phyloP scores from a whole-genome alignment of 257 asterid species.

The Solanum lycopersicoides region DNA sequence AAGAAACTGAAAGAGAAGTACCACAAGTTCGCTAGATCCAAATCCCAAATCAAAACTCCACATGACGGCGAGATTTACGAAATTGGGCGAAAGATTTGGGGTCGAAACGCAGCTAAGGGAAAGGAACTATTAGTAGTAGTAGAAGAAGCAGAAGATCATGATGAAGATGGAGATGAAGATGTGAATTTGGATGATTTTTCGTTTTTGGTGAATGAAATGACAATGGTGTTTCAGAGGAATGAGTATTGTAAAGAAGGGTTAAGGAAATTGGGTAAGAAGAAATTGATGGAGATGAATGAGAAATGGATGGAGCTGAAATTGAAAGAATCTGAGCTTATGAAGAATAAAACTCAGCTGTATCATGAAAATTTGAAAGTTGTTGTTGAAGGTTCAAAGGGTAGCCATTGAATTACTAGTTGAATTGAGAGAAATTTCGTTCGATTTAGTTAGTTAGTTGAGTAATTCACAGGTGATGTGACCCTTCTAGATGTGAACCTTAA shows the following conservation, averaged over 20 bases:
- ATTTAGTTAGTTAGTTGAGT: neutral
- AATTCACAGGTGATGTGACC: neutral
- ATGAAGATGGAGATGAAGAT: neutral
- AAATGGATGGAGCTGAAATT: slow-evolving; percentile 6
- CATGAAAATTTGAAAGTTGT: neutral
- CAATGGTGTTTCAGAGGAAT: neutral
- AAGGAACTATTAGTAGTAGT: neutral
- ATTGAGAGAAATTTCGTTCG: neutral
- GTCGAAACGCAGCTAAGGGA: neutral
- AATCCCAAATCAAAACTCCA: slow-evolving; percentile 7
- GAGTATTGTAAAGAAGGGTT: slow-evolving; percentile 2
- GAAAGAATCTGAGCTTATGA: slow-evolving; percentile 2
- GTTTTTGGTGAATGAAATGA: neutral
- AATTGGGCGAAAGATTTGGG: slow-evolving; percentile 9
- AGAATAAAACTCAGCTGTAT: neutral
- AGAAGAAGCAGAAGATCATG: neutral
- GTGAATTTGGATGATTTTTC: slow-evolving; percentile 8
- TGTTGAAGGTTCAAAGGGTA: neutral
- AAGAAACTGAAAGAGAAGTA: slow-evolving; percentile 8
- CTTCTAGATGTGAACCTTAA: neutral
- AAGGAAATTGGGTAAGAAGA: neutral
- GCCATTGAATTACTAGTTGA: neutral
- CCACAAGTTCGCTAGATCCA: slow-evolving; percentile 6
- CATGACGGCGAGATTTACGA: slow-evolving; percentile 1
- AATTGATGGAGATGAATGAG: slow-evolving; percentile 5